Conservation (phyloP, 257 asterid genomes). For the Fraxinus anomala region DNA sequence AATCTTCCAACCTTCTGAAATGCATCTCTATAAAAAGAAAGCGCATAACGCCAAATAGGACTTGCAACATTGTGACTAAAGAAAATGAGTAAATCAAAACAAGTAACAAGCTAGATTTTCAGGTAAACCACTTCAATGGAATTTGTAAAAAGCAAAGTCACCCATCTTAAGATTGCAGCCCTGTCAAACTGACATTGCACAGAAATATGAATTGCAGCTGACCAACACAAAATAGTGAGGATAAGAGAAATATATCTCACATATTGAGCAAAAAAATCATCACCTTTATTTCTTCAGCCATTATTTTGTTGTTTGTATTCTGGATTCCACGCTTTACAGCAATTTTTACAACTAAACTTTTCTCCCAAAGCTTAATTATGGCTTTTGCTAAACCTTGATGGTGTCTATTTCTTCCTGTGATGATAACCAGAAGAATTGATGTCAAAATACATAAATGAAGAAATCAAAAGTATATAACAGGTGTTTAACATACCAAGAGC, state of each 20-base stretch:
- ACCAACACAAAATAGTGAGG: constrained; percentile 5
- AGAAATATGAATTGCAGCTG: constrained; percentile 5
- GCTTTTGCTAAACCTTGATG: constrained; percentile 96
- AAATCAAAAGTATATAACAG: constrained; percentile 6
- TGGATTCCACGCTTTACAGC: constrained; percentile 99
- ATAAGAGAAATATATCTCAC: constrained; percentile 17
- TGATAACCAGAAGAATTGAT: constrained; percentile 24
- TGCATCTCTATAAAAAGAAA: not conserved
- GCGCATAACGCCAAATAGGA: not conserved
- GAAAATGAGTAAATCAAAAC: not conserved
- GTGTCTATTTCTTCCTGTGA: constrained; percentile 85
- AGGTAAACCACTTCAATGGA: constrained; percentile 8
- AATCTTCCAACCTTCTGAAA: not conserved
- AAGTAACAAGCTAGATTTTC: constrained; percentile 15
- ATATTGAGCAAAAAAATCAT: constrained; percentile 19
- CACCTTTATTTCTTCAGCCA: constrained; percentile 98
- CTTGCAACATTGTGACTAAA: not conserved
- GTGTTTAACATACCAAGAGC: constrained; percentile 73
- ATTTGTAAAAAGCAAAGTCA: constrained; percentile 8
- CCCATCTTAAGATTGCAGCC: constrained; percentile 1
- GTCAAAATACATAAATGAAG: constrained; percentile 15
- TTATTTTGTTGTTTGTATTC: constrained; percentile 91
- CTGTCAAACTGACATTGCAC: not conserved
- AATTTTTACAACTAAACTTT: constrained; percentile 87
- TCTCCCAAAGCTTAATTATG: constrained; percentile 93